Percentiles rank a stretch among this genome's conserved stretches.
phyloP scores from a whole-genome alignment of 345 rosid genomes.

The Abelmoschus esculentus region DNA sequence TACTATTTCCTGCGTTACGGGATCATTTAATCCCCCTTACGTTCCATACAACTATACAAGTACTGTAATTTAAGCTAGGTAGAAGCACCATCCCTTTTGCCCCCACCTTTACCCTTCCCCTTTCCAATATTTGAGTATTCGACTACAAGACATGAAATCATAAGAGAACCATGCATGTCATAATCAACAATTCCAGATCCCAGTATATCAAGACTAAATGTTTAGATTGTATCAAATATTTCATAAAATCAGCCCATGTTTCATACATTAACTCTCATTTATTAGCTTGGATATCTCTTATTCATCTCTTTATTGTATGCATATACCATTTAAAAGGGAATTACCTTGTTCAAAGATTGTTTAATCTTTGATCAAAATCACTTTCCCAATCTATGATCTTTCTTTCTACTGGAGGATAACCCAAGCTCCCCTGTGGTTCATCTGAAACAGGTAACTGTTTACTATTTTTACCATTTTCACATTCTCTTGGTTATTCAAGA shows the following conservation, averaged over 20 bases:
- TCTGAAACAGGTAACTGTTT: neutral
- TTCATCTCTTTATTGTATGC: neutral
- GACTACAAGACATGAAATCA: neutral
- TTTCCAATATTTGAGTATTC: neutral
- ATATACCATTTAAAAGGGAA: neutral
- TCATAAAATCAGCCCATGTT: neutral
- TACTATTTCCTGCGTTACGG: too few species aligned
- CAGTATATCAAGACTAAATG: neutral
- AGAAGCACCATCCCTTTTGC: too few species aligned
- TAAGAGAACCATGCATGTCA: neutral
- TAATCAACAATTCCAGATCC: neutral
- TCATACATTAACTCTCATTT: slow-evolving; percentile 2
- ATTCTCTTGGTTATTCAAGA: too few species aligned
- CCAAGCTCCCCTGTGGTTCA: neutral
- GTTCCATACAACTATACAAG: too few species aligned
- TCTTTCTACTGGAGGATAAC: neutral
- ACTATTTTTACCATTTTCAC: neutral
- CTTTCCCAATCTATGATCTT: neutral
- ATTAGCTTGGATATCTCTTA: neutral
- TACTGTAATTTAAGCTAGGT: too few species aligned
- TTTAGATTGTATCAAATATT: slow-evolving; percentile 4
- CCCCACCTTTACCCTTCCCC: neutral
- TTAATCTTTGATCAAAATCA: neutral
- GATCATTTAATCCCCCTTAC: too few species aligned
- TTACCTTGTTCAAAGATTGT: neutral